Base-by-base conservation (phyloP, 305 asterid genomes). In the Fraxinus dipetala region DNA sequence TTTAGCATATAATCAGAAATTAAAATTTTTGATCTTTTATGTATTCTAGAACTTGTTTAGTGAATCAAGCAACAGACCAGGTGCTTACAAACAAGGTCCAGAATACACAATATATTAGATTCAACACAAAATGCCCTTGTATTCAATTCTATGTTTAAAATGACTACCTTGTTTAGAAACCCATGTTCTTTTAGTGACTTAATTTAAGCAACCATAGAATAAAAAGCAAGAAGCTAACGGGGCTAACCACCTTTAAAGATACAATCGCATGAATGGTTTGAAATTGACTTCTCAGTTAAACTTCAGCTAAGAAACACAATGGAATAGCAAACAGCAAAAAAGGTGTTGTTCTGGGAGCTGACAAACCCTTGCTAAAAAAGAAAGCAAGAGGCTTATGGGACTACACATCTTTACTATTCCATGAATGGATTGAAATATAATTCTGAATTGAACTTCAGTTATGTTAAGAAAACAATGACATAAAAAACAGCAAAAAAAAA, bases 81-180 rank as follows among this genome's bases (percentile, higher is more conserved):
- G 59, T 28, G 80, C 73, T 72, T 76, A 72, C 77, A 75, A 18
- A 36, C 51, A 40, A 45, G 54, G 51, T 35, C 67, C 43, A 75
- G 75, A 35, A 61, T 59, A 73, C 81, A 48, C 26, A 59, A 18
- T 43, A 56, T 18, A 72, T 26, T 75, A 78, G 72, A 61, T 43
- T 63, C 28, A 9, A 35, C 73, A 77, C 72, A 22, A n/a, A n/a
- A 61, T 31, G 56, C 75, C 32, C 31, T 63, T 63, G 72, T 63
- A 63, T 63, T 28, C 72, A 63, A 9, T 63, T 63, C 0, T 63
- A 63, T 63, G 72, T 22, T 63, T 63, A 24, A 24, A 82, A 40
- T 34, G 72, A 40, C 78, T 32, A 80, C 63, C 73, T 14, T 16
- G 11, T 2, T 34, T 9, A 36, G 56, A 56, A 16, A 13, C 38